Percentiles rank a stretch among this genome's conserved stretches.
These are phyloP conservation scores for Bipolaris gigantea DNA, from an alignment of 2,329 filamentous ascomycete species.

Conservation along the genomic window DNA sequence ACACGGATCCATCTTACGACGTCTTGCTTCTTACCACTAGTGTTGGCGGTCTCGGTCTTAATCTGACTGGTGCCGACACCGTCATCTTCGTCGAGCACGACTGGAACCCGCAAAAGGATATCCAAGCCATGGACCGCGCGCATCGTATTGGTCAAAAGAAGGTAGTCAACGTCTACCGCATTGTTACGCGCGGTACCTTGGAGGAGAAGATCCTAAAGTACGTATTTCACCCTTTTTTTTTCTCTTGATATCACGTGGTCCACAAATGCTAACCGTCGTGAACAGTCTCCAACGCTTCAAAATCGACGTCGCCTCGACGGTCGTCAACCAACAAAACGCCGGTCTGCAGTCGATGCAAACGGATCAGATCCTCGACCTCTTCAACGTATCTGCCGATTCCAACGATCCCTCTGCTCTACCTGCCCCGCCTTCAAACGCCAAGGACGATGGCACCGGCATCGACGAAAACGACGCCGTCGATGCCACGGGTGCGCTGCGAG, in stretches of 20 bases:
- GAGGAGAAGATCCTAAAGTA: constrained; percentile 96
- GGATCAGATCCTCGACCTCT: constrained; percentile 94
- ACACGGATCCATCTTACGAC: constrained; percentile 95
- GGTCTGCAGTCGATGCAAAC: constrained; percentile 96
- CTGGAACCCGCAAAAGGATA: constrained; percentile 98
- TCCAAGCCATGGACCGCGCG: constrained; percentile 98
- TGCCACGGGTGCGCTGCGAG: constrained; percentile 85
- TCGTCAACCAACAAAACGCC: constrained; percentile 98
- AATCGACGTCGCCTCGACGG: constrained; percentile 96
- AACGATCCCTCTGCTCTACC: constrained; percentile 62
- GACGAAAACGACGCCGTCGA: constrained; percentile 77
- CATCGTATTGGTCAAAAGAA: constrained; percentile 99
- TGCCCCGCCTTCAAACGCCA: constrained; percentile 58
- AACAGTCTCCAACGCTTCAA: constrained; percentile 94
- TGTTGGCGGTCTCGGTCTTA: constrained; percentile 91
- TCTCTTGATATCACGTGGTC: constrained; percentile 6
- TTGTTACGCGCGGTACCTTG: constrained; percentile 92
- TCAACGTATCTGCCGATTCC: constrained; percentile 66
- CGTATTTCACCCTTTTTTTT: constrained; percentile 31
- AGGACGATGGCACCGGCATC: constrained; percentile 68
- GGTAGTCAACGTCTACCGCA: constrained; percentile 96
- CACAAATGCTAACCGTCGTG: background rate
- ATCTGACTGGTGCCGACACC: constrained; percentile 94
- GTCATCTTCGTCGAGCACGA: constrained; percentile 99
- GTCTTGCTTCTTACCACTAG: constrained; percentile 91